Base-by-base conservation (phyloP, 805 yeast species). In the Diddensiella santjacobensis region DNA sequence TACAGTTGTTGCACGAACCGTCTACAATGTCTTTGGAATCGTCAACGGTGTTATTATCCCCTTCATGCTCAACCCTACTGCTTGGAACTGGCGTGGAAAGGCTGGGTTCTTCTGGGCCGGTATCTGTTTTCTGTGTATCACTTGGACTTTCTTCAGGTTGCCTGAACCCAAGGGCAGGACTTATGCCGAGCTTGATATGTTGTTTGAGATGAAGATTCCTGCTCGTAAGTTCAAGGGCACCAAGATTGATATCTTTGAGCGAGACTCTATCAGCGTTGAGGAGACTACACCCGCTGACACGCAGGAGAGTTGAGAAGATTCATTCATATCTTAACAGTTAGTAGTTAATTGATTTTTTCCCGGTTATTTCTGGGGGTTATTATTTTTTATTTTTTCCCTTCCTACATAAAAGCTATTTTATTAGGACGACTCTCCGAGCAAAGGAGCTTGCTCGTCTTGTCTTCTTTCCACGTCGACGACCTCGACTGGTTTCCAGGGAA, bases 161-260 rank as follows among this genome's bases (percentile, higher is more conserved):
- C 85, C 86, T 10, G 86, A 81, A 60, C 75, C 82, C 30, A 70
- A 71, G 55, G 75, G 73, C 39, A 70, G 80, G 61, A 77, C 84
- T 0, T 78, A 69, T 58, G 81, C 78, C 40, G 84, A 81, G 58
- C 67, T 81, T 58, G 84, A 80, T 62, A 64, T 66, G 44, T 63
- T 80, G 64, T 81, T 79, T 63, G 69, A 47, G 40, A 41, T 53
- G 53, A 52, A 56, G 45, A 53, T 54, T 47, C 40, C 60, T 4
- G 59, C 66, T n/a, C 53, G 64, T 39, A 58, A 61, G 50, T 54
- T 60, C 52, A 47, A 43, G 44, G 11, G 19, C 15, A 35, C 40
- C 11, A 15, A n/a, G 3, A 42, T 43, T 6, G 40, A 43, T 43
- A 10, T 19, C 13, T 42, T 42, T 30, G 45, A 42, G 13, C 19